Base-by-base conservation (phyloP, 2,329 filamentous ascomycete genomes). In the Colletotrichum gigasporum region DNA sequence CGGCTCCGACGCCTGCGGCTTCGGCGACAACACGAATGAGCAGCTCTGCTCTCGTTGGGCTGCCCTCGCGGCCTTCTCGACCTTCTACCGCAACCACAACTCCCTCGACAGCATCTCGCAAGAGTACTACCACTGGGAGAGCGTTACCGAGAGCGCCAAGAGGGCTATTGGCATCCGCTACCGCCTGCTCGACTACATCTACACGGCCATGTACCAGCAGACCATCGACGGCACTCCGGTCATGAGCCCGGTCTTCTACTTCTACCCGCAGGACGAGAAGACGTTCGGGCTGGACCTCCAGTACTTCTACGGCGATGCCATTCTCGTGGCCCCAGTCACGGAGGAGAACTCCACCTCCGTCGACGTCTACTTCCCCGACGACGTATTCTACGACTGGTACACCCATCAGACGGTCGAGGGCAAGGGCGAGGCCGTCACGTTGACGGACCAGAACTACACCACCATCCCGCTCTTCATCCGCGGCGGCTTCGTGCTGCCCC, bases 171-270 rank as follows among this genome's bases (percentile, higher is more conserved):
- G 85, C 28, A 88, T 89, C 48, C 85, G 92, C n/a, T 94, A 94
- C 78, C 83, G 86, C 30, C 81, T 94, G n/a, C 81, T 95, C n/a
- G 91, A 94, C 71, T 94, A 94, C 78, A 83, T 92, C 64, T 94
- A 95, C 80, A 94, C 91, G 1, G 87, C 88, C 0, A 81, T 93
- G 69, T 81, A 89, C 72, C 77, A 79, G 60, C 86, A 92, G 73
- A 84, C 82, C 28, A 71, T 80, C 16, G 83, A 83, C 22, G 92
- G 92, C 32, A 84, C 83, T 2, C 91, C 92, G 0, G 80, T 89
- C 67, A 79, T 93, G 57, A 88, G 87, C 69, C 91, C 92, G 0
- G 76, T 94, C 59, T 93, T 91, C 77, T 95, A 89, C 79, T 73
- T 87, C 26, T 94, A 94, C 73, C 91, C 83, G 3, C 37, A 74